Evolutionary conservation across 2,329 filamentous ascomycete genomes (phyloP), one percentile per base, ranked within the genome.

Genomic region (Chrysoporthe austroafricana): DNA sequence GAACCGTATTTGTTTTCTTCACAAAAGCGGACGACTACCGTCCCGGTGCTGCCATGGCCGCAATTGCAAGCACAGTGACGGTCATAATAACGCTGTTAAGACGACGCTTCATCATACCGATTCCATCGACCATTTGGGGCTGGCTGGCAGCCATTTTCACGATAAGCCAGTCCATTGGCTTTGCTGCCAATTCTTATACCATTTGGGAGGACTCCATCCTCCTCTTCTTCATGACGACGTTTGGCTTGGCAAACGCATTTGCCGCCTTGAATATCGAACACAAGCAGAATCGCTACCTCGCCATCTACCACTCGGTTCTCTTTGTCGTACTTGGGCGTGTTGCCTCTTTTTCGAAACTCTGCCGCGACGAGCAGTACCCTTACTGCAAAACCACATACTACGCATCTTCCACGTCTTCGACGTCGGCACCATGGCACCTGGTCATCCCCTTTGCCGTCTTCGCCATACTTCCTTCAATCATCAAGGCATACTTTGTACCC

Each of bases 121-220:
- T 93, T 11, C 94, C 94, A 0, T 87, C 80, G n/a, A 91, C 88
- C 0, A 81, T 94, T 64, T 99, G 95, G 94, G 91, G 93, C n/a
- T 95, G 92, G 90, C 82, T 97, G 68, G 90, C 93, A 6, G 82
- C 93, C 36, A 77, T 94, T 16, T 93, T 97, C 72, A 94, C 94
- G 0, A 78, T 94, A n/a, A 89, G 91, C 70, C 93, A 97, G 75
- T 96, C 94, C n/a, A 83, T 92, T 63, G 95, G 96, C 8, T 99
- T 98, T 77, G 95, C 95, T 0, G 96, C 96, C 3, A 99, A 99
- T 79, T 99, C 96, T 0, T 99, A 94, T 79, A 98, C 95, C 0
- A 97, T 99, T 72, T 99, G 96, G 94, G 96, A 99, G 80, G 96
- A 99, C 75, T 92, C 93, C 16, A 97, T 97, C 66, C 85, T 97